These are phyloP conservation scores for Penicillium robsamsonii DNA, from an alignment of 495 filamentous ascomycete species.

Conservation along the genomic window DNA sequence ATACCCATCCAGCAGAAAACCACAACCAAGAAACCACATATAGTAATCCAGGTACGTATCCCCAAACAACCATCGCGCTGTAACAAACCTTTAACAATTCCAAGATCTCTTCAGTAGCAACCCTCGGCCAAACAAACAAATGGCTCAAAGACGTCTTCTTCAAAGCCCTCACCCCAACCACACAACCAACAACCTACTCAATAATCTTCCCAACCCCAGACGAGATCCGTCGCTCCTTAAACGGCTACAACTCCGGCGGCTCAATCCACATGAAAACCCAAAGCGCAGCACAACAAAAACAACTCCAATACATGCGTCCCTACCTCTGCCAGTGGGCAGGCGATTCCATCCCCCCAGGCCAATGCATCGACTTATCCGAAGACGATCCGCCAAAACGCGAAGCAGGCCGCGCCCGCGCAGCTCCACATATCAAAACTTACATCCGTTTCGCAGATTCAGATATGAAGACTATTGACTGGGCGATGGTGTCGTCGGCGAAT, in stretches of 20 bases:
- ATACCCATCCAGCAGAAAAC: slow-evolving; percentile 36
- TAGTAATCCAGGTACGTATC: slow-evolving; percentile 60
- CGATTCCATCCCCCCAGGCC: slow-evolving; percentile 21
- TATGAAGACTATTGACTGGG: slow-evolving; percentile 71
- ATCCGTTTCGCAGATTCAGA: slow-evolving; percentile 59
- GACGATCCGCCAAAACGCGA: slow-evolving; percentile 28
- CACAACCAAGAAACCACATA: slow-evolving; percentile 42
- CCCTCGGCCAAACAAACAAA: slow-evolving; percentile 67
- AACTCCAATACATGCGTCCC: slow-evolving; percentile 70
- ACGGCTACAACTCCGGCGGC: slow-evolving; percentile 73
- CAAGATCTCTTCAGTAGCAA: slow-evolving; percentile 75
- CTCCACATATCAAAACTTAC: slow-evolving; percentile 91
- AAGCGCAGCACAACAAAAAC: slow-evolving; percentile 65
- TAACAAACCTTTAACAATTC: background rate
- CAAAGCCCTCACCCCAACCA: slow-evolving; percentile 41
- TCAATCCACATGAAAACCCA: slow-evolving; percentile 82
- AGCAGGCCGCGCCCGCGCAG: slow-evolving; percentile 69
- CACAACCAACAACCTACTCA: slow-evolving; percentile 37
- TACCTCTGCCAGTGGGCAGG: slow-evolving; percentile 71
- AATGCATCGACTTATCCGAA: slow-evolving; percentile 17
- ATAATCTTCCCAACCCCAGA: slow-evolving; percentile 79
- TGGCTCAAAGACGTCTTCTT: slow-evolving; percentile 75
- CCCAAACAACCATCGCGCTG: background rate
- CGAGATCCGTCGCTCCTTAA: slow-evolving; percentile 74
- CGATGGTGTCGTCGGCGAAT: slow-evolving; percentile 81